Base-by-base conservation (phyloP, 345 rosid genomes). In the Populus ilicifolia region DNA sequence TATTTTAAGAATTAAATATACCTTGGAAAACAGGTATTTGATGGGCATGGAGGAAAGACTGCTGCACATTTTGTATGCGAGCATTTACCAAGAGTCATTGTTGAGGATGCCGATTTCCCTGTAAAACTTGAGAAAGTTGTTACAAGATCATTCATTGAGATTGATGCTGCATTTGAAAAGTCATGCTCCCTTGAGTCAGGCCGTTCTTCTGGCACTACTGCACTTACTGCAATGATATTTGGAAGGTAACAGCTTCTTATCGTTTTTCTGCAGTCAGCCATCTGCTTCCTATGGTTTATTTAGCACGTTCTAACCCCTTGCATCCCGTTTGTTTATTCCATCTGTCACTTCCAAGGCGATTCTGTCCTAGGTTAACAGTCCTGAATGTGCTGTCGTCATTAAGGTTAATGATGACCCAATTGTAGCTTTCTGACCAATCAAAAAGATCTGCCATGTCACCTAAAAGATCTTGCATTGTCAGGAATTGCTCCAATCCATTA, bases 11-110 rank as follows among this genome's bases (percentile, higher is more conserved):
- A 35, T 5, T 67, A 16, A 13, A 38, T 20, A 48, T 69, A 23
- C 25, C 71, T 68, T 79, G 78, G 13, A 62, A 71, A 66, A 69
- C 85, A 91, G 96, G 93, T 93, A 33, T 94, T 94, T 75, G 95
- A 90, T 86, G 98, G 98, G 14, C 98, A 94, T 68, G 97, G 89
- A 62, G 97, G 98, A 71, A 81, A 91, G 77, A 88, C 83, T 71
- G 97, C 97, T 0, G 87, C 97, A 23, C 79, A 83, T 30, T 95
- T 86, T 79, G 94, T 93, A 59, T 85, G 97, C 43, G 94, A 93
- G 82, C 87, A 93, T 72, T 85, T 93, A 84, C 94, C 94, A 3
- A 89, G 93, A 78, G 74, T 93, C 76, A 89, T 95, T 67, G 94
- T 90, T 46, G 87, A 93, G 80, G 97, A 93, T 87, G 82, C 90